These are phyloP conservation scores for Aspergillus oerlinghausenensis DNA, from an alignment of 2,329 filamentous ascomycete genomes.

Conservation along the genomic window DNA sequence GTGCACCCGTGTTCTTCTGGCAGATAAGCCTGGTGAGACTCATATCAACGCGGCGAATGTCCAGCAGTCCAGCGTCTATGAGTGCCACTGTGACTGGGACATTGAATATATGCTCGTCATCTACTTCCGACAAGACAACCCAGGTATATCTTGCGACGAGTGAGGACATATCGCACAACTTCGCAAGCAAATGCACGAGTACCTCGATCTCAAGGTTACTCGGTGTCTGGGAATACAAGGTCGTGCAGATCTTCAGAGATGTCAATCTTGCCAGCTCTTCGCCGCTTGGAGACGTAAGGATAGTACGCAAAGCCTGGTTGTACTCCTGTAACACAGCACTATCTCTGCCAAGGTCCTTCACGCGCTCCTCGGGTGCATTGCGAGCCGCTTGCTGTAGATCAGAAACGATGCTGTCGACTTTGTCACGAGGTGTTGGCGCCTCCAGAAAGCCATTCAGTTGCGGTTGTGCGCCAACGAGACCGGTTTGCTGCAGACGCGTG, in stretches of 20 bases:
- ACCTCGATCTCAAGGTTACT: constrained; percentile 59
- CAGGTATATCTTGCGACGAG: constrained; percentile 51
- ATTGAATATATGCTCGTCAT: constrained; percentile 60
- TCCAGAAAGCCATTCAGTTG: constrained; percentile 61
- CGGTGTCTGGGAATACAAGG: constrained; percentile 53
- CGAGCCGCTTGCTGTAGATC: constrained; percentile 55
- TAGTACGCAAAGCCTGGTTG: constrained; percentile 51
- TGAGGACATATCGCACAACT: constrained; percentile 59
- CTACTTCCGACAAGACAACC: constrained; percentile 46
- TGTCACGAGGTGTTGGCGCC: constrained; percentile 48
- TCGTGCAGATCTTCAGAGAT: constrained; percentile 53
- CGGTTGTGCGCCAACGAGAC: constrained; percentile 37
- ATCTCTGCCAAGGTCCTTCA: constrained; percentile 53
- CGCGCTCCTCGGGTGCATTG: constrained; percentile 53
- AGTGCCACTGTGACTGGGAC: constrained; percentile 57
- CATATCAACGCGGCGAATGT: constrained; percentile 62
- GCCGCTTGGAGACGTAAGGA: constrained; percentile 52
- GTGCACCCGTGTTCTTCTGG: constrained; percentile 64
- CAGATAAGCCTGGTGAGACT: constrained; percentile 69
- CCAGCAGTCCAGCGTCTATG: constrained; percentile 56
- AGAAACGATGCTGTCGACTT: constrained; percentile 50
- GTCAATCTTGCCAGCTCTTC: constrained; percentile 54
- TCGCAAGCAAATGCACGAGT: constrained; percentile 56
- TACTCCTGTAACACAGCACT: constrained; percentile 55
- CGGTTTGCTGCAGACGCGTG: constrained; percentile 34